Conservation (phyloP, 371 early-diverging fungal species). For the Mortierella sp. region DNA sequence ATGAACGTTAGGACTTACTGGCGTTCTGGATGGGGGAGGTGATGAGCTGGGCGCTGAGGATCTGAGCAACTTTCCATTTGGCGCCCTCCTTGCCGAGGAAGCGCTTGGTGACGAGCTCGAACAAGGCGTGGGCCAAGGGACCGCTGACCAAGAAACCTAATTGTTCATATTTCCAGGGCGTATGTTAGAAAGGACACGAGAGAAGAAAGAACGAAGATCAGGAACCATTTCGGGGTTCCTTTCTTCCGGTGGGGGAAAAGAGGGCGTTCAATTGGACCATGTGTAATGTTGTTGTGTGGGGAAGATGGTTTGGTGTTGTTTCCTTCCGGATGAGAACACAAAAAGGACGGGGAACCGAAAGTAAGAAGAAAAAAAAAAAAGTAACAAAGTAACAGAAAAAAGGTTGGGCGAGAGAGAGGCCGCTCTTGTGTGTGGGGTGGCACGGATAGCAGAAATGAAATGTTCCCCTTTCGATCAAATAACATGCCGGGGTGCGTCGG, state of each 20-base stretch:
- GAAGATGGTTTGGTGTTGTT: background rate
- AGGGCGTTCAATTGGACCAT: background rate
- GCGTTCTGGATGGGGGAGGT: conserved; percentile 88
- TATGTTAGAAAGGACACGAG: too few species aligned
- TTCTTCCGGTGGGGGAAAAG: background rate
- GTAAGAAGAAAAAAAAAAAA: background rate
- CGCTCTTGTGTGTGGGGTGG: background rate
- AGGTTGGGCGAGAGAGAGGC: background rate
- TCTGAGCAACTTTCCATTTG: conserved; percentile 71
- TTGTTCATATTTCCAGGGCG: background rate
- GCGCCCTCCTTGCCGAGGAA: conserved; percentile 73
- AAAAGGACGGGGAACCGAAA: conserved; percentile 56
- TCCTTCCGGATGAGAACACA: background rate
- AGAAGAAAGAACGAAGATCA: conserved; percentile 3
- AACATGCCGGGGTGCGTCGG: background rate
- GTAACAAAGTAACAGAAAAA: background rate
- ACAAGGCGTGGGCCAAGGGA: conserved; percentile 81
- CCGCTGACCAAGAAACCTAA: conserved; percentile 75
- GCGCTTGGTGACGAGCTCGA: conserved; percentile 72
- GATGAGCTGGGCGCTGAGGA: conserved; percentile 77
- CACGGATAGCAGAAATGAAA: background rate
- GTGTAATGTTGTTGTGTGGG: background rate
- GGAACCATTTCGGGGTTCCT: background rate
- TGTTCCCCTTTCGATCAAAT: background rate
- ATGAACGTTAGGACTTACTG: conserved; percentile 60